A percentile compares a stretch with the other conserved stretches of the same genome.
These are phyloP conservation scores for Hymenoscyphus linearis DNA, from an alignment of 2,329 filamentous ascomycete species.

Conservation along the genomic window DNA sequence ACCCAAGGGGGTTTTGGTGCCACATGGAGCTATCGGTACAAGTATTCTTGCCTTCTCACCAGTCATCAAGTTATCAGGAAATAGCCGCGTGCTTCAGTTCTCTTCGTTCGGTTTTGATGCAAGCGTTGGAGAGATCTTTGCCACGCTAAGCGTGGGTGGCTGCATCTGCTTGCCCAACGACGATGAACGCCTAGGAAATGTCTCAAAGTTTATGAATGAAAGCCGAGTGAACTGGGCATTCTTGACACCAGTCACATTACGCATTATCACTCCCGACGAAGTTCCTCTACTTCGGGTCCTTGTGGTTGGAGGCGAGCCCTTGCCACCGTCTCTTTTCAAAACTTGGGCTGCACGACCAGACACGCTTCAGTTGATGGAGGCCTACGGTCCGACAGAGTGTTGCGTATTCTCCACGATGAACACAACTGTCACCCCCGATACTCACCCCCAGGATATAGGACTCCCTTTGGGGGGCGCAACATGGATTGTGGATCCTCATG, in stretches of 20 bases:
- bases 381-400: slow-evolving; percentile 81
- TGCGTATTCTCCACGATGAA: slow-evolving; percentile 24
- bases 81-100: slow-evolving; percentile 5
- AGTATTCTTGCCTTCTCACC: neutral
- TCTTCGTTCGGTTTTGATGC: slow-evolving; percentile 26
- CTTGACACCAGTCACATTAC: slow-evolving; percentile 22
- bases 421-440: neutral
- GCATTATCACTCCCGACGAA: slow-evolving; percentile 14
- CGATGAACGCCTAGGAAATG: slow-evolving; percentile 33
- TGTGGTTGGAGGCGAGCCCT: slow-evolving; percentile 22
- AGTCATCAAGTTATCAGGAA: neutral
- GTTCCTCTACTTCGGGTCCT: slow-evolving; percentile 18
- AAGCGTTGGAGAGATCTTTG: slow-evolving; percentile 33
- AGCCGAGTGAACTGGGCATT: slow-evolving; percentile 17
- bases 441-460: neutral
- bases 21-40: slow-evolving; percentile 10
- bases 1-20: slow-evolving; percentile 21
- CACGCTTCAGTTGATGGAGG: slow-evolving; percentile 33
- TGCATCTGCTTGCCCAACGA: slow-evolving; percentile 37
- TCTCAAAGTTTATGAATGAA: slow-evolving; percentile 25
- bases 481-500: neutral
- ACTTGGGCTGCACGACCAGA: neutral
- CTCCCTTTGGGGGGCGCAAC: neutral
- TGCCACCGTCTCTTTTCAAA: slow-evolving; percentile 33
- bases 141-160: slow-evolving; percentile 31